Conservation (phyloP, 176 grass and related monocot species). For the Zoysia pacifica region DNA sequence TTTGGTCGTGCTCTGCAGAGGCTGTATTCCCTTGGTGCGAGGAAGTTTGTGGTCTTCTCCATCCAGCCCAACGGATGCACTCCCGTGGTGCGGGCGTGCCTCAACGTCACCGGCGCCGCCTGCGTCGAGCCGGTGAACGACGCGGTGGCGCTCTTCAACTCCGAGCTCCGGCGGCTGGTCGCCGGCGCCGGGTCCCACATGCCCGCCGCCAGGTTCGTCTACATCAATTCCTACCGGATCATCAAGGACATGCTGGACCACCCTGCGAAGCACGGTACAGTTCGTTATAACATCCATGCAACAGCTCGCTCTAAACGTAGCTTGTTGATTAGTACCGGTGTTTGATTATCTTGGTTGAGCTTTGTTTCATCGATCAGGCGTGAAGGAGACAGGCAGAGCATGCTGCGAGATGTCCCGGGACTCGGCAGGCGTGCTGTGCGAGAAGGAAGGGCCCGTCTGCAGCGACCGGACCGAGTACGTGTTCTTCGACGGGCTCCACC, state of each 20-base stretch:
- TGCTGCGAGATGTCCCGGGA: slow-evolving; percentile 48
- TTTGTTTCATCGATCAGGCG: background rate
- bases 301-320: background rate
- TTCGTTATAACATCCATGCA: background rate
- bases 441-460: slow-evolving; percentile 48
- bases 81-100: slow-evolving; percentile 46
- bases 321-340: background rate
- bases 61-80: slow-evolving; percentile 65
- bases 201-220: slow-evolving; percentile 46
- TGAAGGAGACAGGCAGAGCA: slow-evolving; percentile 41
- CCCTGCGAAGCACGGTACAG: slow-evolving; percentile 36
- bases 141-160: slow-evolving; percentile 62
- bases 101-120: slow-evolving; percentile 14
- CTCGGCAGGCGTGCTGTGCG: slow-evolving; percentile 43
- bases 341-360: too few relatives aligned
- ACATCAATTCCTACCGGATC: slow-evolving; percentile 57
- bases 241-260: slow-evolving; percentile 46
- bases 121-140: slow-evolving; percentile 57
- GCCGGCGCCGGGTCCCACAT: slow-evolving; percentile 4
- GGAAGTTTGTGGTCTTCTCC: slow-evolving; percentile 69
- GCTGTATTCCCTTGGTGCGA: slow-evolving; percentile 53
- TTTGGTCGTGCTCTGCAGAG: slow-evolving; percentile 28
- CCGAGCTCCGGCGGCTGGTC: slow-evolving; percentile 36
- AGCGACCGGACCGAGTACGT: slow-evolving; percentile 50
- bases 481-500: slow-evolving; percentile 78